Evolutionary conservation across 179 eudicot species (phyloP), one percentile per base, ranked within the genome.

Genomic region (Kewa caespitosa): DNA sequence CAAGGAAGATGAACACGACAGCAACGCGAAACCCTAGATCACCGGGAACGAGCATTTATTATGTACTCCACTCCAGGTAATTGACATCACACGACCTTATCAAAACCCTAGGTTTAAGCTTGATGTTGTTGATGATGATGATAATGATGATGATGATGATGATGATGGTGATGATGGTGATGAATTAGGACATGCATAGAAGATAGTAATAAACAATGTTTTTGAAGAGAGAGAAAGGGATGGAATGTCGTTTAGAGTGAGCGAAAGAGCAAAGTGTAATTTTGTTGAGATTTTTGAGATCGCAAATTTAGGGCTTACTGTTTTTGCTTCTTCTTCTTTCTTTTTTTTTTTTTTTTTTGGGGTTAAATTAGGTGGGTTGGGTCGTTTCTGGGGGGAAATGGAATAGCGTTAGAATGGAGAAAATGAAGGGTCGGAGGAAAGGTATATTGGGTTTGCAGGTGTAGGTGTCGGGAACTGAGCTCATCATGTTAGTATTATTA

Each of bases 11-110:
- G 46, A 82, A 72, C 69, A 81, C 69, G 23, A 66, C 76, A 30
- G 78, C 83, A 74, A 80, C 75, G 71, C 74, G 73, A 79, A 93
- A 88, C 87, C 91, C 92, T 85, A 93, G 85, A 89, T 89, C 90
- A 82, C 85, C 83, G 76, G 80, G 81, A 55, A 85, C 48, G 72
- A 85, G 90, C 97, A 91, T 91, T 87, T 87, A 91, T 62, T 28
- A 4, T 48, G 20, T 48, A 9, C 12, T n/a, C n/a, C n/a, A n/a
- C n/a, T n/a, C n/a, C n/a, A n/a, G n/a, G n/a, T n/a, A 57, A 27
- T 25, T 71, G 81, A 79, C 86, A 77, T 68, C 84, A 83, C 76
- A 76, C n/a, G n/a, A n/a, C 61, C 77, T 82, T 79, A 61, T 69
- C 48, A 81, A 50, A 89, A 80, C 78, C 85, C 87, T 80, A 76